Conservation (phyloP, 176 grass and related monocot species). For the Oryza officinalis region DNA sequence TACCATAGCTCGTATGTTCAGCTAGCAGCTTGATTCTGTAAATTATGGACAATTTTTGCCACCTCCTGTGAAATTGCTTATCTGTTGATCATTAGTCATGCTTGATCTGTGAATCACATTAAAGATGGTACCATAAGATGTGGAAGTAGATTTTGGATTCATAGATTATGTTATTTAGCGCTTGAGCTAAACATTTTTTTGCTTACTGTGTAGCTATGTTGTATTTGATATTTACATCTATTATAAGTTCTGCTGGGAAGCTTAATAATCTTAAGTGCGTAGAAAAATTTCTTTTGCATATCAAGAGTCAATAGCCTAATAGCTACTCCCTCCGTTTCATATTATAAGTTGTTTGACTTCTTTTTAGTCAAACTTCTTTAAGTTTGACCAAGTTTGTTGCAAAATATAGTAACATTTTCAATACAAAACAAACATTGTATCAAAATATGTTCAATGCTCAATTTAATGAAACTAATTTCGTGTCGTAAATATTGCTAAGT, state of each 20-base stretch:
- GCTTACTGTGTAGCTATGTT: background rate
- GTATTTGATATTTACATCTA: background rate
- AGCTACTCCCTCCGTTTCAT: no score
- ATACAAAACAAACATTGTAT: no score
- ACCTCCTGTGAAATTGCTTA: background rate
- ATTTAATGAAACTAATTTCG: no score
- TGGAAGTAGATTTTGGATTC: background rate
- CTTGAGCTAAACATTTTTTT: background rate
- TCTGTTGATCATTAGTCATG: constrained; percentile 2
- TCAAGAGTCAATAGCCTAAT: background rate
- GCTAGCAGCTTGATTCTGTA: background rate
- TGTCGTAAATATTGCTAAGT: no score
- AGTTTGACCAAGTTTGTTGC: no score
- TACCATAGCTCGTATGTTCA: background rate
- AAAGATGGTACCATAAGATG: background rate
- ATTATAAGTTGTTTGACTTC: no score
- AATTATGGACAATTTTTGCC: background rate
- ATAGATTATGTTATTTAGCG: constrained; percentile 1
- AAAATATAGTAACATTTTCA: no score
- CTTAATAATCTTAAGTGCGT: constrained; percentile 5
- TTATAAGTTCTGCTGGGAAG: background rate
- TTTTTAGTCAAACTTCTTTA: no score
- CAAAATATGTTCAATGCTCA: no score
- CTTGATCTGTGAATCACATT: background rate
- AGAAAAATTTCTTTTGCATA: background rate